Evolutionary conservation across 805 yeast genomes (phyloP).

Genomic region (Danielia oregonensis): DNA sequence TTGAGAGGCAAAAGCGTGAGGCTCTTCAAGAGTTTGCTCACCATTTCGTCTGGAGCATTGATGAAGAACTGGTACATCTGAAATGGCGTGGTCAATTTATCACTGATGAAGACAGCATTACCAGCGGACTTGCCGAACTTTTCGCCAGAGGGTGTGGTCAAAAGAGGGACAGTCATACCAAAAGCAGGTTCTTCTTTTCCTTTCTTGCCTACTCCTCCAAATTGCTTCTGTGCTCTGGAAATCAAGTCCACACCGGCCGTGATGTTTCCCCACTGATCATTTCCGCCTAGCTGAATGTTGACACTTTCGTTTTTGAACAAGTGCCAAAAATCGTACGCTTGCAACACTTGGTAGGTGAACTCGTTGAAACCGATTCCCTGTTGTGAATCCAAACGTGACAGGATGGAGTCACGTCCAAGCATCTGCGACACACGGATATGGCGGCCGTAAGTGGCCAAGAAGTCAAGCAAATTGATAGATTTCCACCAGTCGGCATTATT

Average conservation of each 20-base stretch:
- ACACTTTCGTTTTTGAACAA: slow-evolving; percentile 58
- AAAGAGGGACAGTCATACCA: slow-evolving; percentile 86
- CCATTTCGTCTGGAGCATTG: slow-evolving; percentile 73
- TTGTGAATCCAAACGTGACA: slow-evolving; percentile 62
- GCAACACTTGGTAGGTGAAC: slow-evolving; percentile 87
- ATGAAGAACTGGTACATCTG: slow-evolving; percentile 83
- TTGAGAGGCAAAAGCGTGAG: slow-evolving; percentile 74
- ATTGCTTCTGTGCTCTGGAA: slow-evolving; percentile 44
- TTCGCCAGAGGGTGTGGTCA: slow-evolving; percentile 85
- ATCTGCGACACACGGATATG: slow-evolving; percentile 79
- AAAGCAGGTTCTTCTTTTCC: slow-evolving; percentile 30
- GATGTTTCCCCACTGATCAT: slow-evolving; percentile 98
- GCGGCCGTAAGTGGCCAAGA: slow-evolving; percentile 71
- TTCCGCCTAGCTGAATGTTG: slow-evolving; percentile 85
- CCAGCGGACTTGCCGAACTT: slow-evolving; percentile 98
- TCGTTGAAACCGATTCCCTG: slow-evolving; percentile 90
- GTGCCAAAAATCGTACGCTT: slow-evolving; percentile 91
- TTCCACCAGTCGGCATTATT: slow-evolving; percentile 90
- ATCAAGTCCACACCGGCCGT: slow-evolving; percentile 93
- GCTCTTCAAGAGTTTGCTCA: slow-evolving; percentile 61
- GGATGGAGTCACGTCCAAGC: slow-evolving; percentile 86
- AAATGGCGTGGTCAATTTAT: slow-evolving; percentile 70
- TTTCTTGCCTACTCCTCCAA: slow-evolving; percentile 1
- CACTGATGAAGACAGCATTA: slow-evolving; percentile 86
- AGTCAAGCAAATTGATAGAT: slow-evolving; percentile 68